phyloP scores from a whole-genome alignment of 768 basidiomycete genomes.

The Amanita polypyramis region DNA sequence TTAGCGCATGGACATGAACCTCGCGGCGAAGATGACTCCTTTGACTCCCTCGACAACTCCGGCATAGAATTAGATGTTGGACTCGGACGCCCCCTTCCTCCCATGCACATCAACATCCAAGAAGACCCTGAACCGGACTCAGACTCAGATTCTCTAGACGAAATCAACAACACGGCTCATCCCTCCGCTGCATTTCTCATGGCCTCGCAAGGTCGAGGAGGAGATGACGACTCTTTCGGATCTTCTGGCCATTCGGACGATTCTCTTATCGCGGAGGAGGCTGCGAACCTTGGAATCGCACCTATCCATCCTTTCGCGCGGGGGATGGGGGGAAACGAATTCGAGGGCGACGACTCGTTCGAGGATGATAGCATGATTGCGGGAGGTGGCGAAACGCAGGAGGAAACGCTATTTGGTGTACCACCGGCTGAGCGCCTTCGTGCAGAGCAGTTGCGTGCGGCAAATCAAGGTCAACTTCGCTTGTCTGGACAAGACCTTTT shows the following conservation, averaged over 20 bases:
- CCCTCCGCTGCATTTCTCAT: conserved; percentile 68
- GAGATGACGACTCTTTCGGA: conserved; percentile 36
- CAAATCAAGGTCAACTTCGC: conserved; percentile 25
- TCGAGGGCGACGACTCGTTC: conserved; percentile 48
- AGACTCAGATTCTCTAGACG: conserved; percentile 49
- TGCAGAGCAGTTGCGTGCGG: conserved; percentile 11
- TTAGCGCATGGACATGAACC: background rate
- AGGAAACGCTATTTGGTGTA: conserved; percentile 68
- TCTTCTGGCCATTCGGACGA: conserved; percentile 50
- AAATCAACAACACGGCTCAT: conserved; percentile 46
- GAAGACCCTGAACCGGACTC: conserved; percentile 15
- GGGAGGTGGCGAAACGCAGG: conserved; percentile 24
- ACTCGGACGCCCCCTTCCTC: background rate
- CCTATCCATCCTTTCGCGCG: conserved; percentile 56
- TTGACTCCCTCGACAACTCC: conserved; percentile 1
- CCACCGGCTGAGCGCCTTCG: conserved; percentile 39
- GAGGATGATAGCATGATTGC: conserved; percentile 29
- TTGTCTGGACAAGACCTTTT: conserved; percentile 56
- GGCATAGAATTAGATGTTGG: conserved; percentile 1
- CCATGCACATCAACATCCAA: background rate
- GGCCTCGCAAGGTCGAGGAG: conserved; percentile 35
- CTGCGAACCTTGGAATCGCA: conserved; percentile 21
- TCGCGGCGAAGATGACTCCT: conserved; percentile 8
- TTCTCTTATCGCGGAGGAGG: conserved; percentile 42
- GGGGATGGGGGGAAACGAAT: conserved; percentile 27